These are phyloP conservation scores for Nicotiana noctiflora DNA, from an alignment of 257 asterid species.

Conservation along the genomic window DNA sequence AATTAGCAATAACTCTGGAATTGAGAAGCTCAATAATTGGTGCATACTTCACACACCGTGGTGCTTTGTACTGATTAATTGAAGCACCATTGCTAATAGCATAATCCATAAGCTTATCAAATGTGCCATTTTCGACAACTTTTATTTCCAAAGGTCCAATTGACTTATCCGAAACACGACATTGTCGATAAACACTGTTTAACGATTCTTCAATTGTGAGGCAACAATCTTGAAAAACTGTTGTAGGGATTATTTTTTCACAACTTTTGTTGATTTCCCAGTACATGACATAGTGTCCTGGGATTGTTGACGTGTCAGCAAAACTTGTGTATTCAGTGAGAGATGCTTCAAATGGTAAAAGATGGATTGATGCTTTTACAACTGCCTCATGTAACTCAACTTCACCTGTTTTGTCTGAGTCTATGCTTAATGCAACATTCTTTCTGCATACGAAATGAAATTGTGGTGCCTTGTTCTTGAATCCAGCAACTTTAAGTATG, in stretches of 20 bases:
- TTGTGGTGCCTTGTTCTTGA: slow-evolving; percentile 35
- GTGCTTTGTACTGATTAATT: slow-evolving; percentile 39
- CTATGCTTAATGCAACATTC: slow-evolving; percentile 36
- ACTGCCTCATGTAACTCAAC: slow-evolving; percentile 34
- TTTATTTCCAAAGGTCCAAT: slow-evolving; percentile 34
- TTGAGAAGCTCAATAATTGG: slow-evolving; percentile 33
- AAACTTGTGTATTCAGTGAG: slow-evolving; percentile 30
- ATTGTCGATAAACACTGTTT: slow-evolving; percentile 37
- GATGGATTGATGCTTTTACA: slow-evolving; percentile 18
- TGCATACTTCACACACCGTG: slow-evolving; percentile 38
- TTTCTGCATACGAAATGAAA: slow-evolving; percentile 34
- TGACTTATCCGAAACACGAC: slow-evolving; percentile 37
- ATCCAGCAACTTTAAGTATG: slow-evolving; percentile 32
- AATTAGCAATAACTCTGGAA: slow-evolving; percentile 18
- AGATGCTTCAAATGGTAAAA: slow-evolving; percentile 9
- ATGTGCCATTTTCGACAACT: slow-evolving; percentile 33
- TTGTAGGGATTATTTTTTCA: slow-evolving; percentile 9
- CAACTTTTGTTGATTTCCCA: slow-evolving; percentile 24
- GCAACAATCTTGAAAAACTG: slow-evolving; percentile 28
- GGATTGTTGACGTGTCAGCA: slow-evolving; percentile 25
- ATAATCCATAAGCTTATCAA: slow-evolving; percentile 42
- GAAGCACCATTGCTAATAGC: slow-evolving; percentile 35
- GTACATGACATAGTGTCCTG: slow-evolving; percentile 37
- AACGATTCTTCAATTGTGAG: slow-evolving; percentile 30
- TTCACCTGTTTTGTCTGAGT: slow-evolving; percentile 37